A percentile compares a stretch with the other conserved stretches of the same genome.
Evolutionary conservation across 805 yeast species (phyloP).

Genomic region (Clavispora phyllophila): DNA sequence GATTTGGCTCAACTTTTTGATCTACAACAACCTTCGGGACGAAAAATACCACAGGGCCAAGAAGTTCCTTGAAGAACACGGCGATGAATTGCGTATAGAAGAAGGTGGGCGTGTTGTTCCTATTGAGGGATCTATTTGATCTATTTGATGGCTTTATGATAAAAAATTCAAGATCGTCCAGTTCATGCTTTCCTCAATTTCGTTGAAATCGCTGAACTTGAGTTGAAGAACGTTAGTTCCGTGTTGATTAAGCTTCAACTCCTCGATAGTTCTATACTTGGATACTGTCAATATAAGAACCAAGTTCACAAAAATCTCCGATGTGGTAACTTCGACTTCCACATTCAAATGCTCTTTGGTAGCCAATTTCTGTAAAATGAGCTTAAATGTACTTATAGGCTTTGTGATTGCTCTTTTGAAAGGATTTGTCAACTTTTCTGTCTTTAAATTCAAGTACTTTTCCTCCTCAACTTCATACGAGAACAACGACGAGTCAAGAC

Average conservation of each 20-base stretch:
- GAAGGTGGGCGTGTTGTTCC: slow-evolving; percentile 29
- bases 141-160: slow-evolving; percentile 11
- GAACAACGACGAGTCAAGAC: slow-evolving; percentile 5
- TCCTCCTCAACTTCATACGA: slow-evolving; percentile 5
- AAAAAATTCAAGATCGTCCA: slow-evolving; percentile 45
- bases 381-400: slow-evolving; percentile 29
- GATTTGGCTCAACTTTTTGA: slow-evolving; percentile 63
- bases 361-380: slow-evolving; percentile 18
- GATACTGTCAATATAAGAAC: slow-evolving; percentile 31
- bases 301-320: slow-evolving; percentile 38
- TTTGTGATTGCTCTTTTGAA: slow-evolving; percentile 36
- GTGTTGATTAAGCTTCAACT: slow-evolving; percentile 24
- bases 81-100: slow-evolving; percentile 27
- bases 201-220: slow-evolving; percentile 46
- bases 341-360: slow-evolving; percentile 19
- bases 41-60: slow-evolving; percentile 52
- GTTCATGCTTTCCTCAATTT: slow-evolving; percentile 50
- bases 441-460: slow-evolving; percentile 23
- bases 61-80: slow-evolving; percentile 35
- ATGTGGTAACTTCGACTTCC: slow-evolving; percentile 29
- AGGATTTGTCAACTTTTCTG: slow-evolving; percentile 21
- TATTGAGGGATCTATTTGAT: slow-evolving; percentile 15
- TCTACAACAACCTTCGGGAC: slow-evolving; percentile 58
- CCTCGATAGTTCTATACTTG: slow-evolving; percentile 21
- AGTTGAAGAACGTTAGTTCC: slow-evolving; percentile 41